Evolutionary conservation across 257 asterid species (phyloP).

Genomic region (Buddleja alternifolia): DNA sequence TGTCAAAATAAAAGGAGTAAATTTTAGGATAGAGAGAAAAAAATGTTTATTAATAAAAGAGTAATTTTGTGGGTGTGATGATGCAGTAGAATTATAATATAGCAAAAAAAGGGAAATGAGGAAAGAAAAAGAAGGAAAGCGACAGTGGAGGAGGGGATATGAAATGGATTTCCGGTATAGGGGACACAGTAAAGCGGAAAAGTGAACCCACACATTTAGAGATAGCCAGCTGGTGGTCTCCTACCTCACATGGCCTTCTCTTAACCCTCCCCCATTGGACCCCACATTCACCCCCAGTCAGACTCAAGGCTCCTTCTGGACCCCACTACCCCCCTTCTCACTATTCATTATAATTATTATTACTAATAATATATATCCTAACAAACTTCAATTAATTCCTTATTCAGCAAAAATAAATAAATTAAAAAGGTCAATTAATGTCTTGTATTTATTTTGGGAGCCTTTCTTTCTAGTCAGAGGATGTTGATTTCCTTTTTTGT

Average conservation of each 20-base stretch:
- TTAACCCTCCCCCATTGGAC: conserved; percentile 14
- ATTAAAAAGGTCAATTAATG: no score
- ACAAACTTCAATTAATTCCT: no score
- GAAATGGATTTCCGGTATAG: no score
- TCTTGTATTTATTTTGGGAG: not conserved
- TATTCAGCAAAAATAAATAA: no score
- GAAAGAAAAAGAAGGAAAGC: conserved; percentile 21
- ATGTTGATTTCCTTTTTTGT: not conserved
- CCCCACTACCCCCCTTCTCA: conserved; percentile 24
- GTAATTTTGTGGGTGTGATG: no score
- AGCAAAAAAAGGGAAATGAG: not conserved
- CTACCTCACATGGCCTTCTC: conserved; percentile 69
- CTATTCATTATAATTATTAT: conserved; percentile 24
- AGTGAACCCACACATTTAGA: conserved; percentile 41
- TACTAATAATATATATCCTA: not conserved
- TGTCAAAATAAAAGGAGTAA: not conserved
- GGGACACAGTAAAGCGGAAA: conserved; percentile 33
- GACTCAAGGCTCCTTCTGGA: conserved; percentile 37
- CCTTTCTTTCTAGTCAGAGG: not conserved
- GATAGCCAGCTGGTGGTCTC: conserved; percentile 77
- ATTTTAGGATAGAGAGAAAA: conserved; percentile 10
- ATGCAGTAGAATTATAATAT: no score
- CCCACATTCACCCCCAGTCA: conserved; percentile 32
- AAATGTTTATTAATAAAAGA: no score
- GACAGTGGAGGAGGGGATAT: conserved; percentile 10